These are phyloP conservation scores for Saxophila tyrrhenica DNA, from an alignment of 495 filamentous ascomycete genomes.

Conservation along the genomic window DNA sequence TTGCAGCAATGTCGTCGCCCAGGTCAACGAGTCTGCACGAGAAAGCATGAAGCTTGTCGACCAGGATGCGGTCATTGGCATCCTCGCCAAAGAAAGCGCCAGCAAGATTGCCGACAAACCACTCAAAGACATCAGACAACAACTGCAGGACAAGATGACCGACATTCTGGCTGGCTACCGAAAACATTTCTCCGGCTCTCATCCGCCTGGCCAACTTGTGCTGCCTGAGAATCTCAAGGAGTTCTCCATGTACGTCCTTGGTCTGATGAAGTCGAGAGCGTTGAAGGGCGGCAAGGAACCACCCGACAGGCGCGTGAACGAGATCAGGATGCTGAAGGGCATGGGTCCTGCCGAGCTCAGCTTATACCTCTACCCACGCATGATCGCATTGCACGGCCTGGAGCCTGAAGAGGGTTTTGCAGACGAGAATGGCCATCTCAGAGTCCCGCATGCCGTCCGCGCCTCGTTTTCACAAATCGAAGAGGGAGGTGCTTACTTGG, in stretches of 20 bases:
- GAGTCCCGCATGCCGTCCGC: conserved; percentile 48
- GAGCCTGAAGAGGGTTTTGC: conserved; percentile 64
- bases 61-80: conserved; percentile 78
- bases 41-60: conserved; percentile 87
- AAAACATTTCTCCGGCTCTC: conserved; percentile 74
- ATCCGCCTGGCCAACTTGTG: conserved; percentile 87
- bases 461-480: conserved; percentile 84
- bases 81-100: conserved; percentile 89
- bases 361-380: conserved; percentile 89
- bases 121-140: conserved; percentile 78
- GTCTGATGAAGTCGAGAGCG: conserved; percentile 78
- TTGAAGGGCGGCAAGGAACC: conserved; percentile 89
- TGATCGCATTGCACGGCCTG: conserved; percentile 85
- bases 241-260: conserved; percentile 94
- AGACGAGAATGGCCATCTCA: conserved; percentile 74
- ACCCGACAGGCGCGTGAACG: conserved; percentile 82
- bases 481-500: conserved; percentile 88
- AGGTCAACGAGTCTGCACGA: conserved; percentile 69
- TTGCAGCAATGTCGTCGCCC: conserved; percentile 86
- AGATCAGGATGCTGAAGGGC: conserved; percentile 77
- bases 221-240: conserved; percentile 95
- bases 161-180: conserved; percentile 90
- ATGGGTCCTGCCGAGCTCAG: conserved; percentile 79
- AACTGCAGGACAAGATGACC: conserved; percentile 81
- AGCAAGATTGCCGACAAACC: conserved; percentile 66